A percentile compares a stretch with the other conserved stretches of the same genome.
Evolutionary conservation across 441 rosid genomes (phyloP).

Genomic region (Populus trichocarpa): DNA sequence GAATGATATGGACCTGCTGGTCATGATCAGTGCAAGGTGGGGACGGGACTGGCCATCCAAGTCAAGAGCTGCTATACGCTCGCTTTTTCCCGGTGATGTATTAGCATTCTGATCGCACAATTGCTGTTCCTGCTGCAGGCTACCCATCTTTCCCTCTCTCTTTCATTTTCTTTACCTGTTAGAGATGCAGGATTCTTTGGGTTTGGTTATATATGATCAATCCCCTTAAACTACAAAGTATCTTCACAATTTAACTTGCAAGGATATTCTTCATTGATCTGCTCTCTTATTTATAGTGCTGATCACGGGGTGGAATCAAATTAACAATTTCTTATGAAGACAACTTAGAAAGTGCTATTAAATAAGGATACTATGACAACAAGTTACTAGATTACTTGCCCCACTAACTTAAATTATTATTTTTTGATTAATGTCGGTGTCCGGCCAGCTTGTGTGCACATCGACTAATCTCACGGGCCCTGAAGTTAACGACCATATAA

Average conservation of each 20-base stretch:
- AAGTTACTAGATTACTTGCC: too few species aligned
- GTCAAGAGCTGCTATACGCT: neutral
- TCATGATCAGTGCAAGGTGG: neutral
- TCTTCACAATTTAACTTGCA: neutral
- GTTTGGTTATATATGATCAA: neutral
- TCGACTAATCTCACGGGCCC: too few species aligned
- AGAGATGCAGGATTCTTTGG: neutral
- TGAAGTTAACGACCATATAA: too few species aligned
- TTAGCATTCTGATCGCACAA: neutral
- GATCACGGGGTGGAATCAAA: neutral
- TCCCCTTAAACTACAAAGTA: neutral
- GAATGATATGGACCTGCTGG: neutral
- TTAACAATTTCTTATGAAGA: neutral
- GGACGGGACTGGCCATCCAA: neutral
- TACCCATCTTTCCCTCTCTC: neutral
- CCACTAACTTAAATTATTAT: too few species aligned
- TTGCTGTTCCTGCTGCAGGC: neutral
- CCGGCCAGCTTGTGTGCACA: rapidly evolving
- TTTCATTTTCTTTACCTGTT: neutral
- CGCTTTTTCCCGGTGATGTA: neutral
- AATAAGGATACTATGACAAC: too few species aligned
- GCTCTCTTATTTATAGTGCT: neutral
- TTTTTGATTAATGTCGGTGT: too few species aligned
- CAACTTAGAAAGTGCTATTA: neutral
- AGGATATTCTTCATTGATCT: neutral